These are phyloP conservation scores for Cladosporium halotolerans DNA, from an alignment of 2,329 filamentous ascomycete genomes.

Conservation along the genomic window DNA sequence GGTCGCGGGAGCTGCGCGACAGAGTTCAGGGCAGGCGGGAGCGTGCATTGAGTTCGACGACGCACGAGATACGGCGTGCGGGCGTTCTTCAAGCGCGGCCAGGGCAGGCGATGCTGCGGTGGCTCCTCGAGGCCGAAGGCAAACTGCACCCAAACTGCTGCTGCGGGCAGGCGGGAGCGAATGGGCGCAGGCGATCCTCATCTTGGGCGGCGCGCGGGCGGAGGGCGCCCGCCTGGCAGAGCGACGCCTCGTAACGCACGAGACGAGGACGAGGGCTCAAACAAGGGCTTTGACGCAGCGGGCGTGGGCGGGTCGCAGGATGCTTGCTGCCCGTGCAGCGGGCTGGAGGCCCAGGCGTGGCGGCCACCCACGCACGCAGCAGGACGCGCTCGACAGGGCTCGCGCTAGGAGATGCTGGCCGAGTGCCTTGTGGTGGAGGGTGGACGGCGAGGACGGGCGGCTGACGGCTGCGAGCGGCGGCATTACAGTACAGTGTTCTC, in stretches of 20 bases:
- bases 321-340: constrained; percentile 8
- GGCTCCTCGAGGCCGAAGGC: neutral
- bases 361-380: neutral
- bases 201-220: neutral
- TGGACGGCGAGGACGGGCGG: no score
- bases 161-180: neutral
- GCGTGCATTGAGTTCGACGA: constrained; percentile 11
- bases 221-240: neutral
- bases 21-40: constrained; percentile 11
- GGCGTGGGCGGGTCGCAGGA: neutral
- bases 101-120: neutral
- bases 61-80: neutral
- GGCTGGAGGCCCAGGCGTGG: neutral
- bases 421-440: neutral
- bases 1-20: constrained; percentile 5
- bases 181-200: constrained; percentile 2
- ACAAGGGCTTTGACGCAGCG: neutral
- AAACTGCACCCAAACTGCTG: neutral
- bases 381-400: no score
- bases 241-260: neutral
- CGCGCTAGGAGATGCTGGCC: constrained; percentile 6
- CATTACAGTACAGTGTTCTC: no score
- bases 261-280: neutral
- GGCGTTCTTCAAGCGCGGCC: constrained; percentile 6
- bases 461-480: no score